These are phyloP conservation scores for Dryadomyces sulphureus DNA, from an alignment of 2,329 filamentous ascomycete species.

Conservation along the genomic window DNA sequence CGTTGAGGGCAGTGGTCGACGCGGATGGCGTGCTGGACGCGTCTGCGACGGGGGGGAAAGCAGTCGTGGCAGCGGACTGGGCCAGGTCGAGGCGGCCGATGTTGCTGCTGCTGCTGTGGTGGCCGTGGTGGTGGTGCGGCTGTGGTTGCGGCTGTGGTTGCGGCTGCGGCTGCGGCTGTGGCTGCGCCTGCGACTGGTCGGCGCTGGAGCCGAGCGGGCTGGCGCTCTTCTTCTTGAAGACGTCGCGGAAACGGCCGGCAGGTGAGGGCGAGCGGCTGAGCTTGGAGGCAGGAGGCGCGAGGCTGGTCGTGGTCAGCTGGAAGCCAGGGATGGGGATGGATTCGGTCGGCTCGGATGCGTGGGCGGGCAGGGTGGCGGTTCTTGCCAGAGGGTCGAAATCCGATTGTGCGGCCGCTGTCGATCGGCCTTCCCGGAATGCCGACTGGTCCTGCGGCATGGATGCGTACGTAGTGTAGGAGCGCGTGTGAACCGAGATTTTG, in stretches of 20 bases:
- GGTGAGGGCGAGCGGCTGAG: slow-evolving; percentile 49
- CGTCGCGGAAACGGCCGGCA: slow-evolving; percentile 55
- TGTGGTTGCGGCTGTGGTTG: not conserved
- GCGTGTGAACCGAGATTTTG: slow-evolving; percentile 49
- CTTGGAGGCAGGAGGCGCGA: slow-evolving; percentile 25
- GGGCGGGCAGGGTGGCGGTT: slow-evolving; percentile 21
- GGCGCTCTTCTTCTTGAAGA: slow-evolving; percentile 44
- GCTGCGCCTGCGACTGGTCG: slow-evolving; percentile 11
- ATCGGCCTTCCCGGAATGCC: slow-evolving; percentile 25
- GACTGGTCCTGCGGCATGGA: slow-evolving; percentile 47
- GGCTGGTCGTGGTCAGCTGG: slow-evolving; percentile 20
- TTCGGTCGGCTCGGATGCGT: slow-evolving; percentile 17
- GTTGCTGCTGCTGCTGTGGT: slow-evolving; percentile 5
- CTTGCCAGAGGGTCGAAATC: slow-evolving; percentile 14
- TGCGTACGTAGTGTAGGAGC: slow-evolving; percentile 54
- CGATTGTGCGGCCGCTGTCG: slow-evolving; percentile 21
- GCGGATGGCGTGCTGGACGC: not conserved
- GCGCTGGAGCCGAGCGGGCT: slow-evolving; percentile 26
- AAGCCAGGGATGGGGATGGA: slow-evolving; percentile 19
- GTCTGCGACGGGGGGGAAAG: not conserved
- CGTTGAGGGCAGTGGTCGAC: not conserved
- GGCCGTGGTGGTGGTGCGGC: not conserved
- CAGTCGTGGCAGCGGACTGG: too few species aligned
- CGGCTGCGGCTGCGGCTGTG: slow-evolving; percentile 5
- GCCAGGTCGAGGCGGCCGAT: not conserved